Base-by-base conservation (phyloP, 2,329 filamentous ascomycete species). In the Coleophoma crateriformis region DNA sequence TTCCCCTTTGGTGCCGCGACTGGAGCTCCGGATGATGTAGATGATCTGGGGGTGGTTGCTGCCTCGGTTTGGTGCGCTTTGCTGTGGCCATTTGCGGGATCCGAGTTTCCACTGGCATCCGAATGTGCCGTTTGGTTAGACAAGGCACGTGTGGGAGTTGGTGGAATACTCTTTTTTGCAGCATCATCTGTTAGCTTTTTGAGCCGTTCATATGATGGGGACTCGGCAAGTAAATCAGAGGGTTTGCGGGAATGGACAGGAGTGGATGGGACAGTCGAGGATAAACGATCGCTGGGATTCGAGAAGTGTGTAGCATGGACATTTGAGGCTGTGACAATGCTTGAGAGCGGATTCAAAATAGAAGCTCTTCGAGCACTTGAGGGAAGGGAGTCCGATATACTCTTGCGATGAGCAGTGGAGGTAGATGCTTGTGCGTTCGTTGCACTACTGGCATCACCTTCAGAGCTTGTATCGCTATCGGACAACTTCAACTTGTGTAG, bases 131-230 rank as follows among this genome's bases (percentile, higher is more conserved):
- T 75, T 39, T 77, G 76, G 50, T 78, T 75, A 46, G 78, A 71
- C 63, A 92, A 82, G 52, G 91, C 88, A 71, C 92, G 85, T 56
- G 90, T 92, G 49, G 92, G 95, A 59, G 92, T 91, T 53, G 90
- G 85, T 60, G 90, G 88, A 61, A 89, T 94, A 76, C 90, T 95
- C 91, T 96, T 95, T 76, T 82, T 67, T 63, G 72, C 68, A 69
- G 76, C 76, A 78, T 82, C 81, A 79, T 84, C 79, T 82, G 90
- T 96, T 90, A 96, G 91, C 88, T 85, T 87, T 76, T 82, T 87
- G 70, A 87, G 78, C 74, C 81, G 78, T 71, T 80, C 77, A 76
- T 81, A 74, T 66, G 83, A 82, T 68, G 79, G 78, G 71, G 80
- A 84, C 67, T 79, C 65, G 66, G 64, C 57, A 58, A 67, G 64